A percentile compares a stretch with the other conserved stretches of the same genome.
These are phyloP conservation scores for Puccinia brachypodii DNA, from an alignment of 1,284 basidiomycete species.

Conservation along the genomic window DNA sequence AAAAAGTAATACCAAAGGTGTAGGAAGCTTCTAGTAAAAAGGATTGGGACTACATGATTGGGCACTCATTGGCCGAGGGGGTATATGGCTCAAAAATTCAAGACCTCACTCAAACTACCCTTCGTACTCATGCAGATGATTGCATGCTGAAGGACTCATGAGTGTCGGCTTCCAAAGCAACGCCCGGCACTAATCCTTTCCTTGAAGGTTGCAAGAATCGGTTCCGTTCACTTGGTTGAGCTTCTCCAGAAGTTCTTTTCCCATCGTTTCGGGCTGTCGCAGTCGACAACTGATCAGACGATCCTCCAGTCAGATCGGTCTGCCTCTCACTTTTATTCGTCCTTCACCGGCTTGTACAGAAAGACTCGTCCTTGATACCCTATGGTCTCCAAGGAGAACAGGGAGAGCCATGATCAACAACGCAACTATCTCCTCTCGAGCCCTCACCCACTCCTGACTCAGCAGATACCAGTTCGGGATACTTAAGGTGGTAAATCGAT, in stretches of 20 bases:
- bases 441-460: neutral
- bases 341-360: neutral
- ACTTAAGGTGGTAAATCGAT: no score
- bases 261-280: neutral
- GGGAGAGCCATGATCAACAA: no score
- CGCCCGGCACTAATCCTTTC: neutral
- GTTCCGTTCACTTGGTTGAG: constrained; percentile 7
- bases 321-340: neutral
- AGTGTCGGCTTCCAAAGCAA: constrained; percentile 23
- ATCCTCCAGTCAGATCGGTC: neutral
- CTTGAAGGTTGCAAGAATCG: neutral
- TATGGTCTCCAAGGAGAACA: constrained; percentile 13
- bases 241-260: constrained; percentile 2
- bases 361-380: neutral
- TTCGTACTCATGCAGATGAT: neutral
- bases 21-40: neutral
- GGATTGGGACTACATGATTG: no score
- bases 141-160: neutral
- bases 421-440: neutral
- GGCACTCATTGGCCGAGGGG: neutral
- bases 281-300: neutral
- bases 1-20: neutral
- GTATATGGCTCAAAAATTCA: neutral
- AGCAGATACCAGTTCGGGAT: neutral
- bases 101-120: neutral